Conservation (phyloP, 805 yeast genomes). For the Kluyveromyces siamensis region DNA sequence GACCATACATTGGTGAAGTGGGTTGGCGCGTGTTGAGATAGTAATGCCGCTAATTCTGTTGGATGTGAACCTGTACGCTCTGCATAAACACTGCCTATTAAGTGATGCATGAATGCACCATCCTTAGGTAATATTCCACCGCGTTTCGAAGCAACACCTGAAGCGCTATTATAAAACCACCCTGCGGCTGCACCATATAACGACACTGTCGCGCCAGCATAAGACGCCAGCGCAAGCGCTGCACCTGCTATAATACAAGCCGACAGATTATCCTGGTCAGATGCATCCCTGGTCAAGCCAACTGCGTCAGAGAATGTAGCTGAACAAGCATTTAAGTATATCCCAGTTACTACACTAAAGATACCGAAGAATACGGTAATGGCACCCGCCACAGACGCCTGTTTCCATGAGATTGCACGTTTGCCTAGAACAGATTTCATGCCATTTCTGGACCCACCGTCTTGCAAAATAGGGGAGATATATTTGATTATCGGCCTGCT, state of each 20-base stretch:
- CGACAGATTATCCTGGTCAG: neutral
- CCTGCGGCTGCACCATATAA: neutral
- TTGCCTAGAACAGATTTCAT: too few species aligned
- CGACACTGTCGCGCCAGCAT: neutral
- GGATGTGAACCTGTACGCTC: too few species aligned
- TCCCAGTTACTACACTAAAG: neutral
- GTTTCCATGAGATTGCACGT: neutral
- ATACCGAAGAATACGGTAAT: neutral
- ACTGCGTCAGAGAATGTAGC: neutral
- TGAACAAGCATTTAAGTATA: neutral
- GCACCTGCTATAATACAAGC: conserved; percentile 1
- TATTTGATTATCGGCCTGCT: too few species aligned
- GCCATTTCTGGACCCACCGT: too few species aligned
- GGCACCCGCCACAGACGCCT: neutral
- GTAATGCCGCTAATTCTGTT: neutral
- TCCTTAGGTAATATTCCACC: neutral
- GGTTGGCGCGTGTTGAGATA: neutral
- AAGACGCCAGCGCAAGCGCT: neutral
- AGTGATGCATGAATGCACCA: too few species aligned
- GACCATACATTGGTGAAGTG: neutral
- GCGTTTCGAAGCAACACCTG: neutral
- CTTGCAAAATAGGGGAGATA: too few species aligned
- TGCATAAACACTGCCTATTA: too few species aligned
- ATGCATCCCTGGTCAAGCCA: neutral
- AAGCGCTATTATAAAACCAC: neutral